Base-by-base conservation (phyloP, 139 green algal genomes). In the Deuterostichococcus epilithicus region DNA sequence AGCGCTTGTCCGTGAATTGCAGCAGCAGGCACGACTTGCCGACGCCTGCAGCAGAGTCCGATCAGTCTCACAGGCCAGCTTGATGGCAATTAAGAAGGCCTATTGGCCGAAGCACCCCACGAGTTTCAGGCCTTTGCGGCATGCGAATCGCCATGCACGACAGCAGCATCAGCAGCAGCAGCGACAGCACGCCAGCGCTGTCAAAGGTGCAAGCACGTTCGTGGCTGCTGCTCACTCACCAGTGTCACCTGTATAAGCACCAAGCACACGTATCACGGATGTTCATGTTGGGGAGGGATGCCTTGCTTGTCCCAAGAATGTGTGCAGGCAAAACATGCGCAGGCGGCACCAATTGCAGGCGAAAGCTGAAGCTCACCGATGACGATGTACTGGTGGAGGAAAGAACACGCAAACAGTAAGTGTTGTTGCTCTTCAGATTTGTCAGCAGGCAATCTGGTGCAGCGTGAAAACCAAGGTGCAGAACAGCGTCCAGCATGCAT, bases 1-100 rank as follows among this genome's bases (percentile, higher is more conserved):
- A 99, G 28, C 96, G 86, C 86, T 99, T 99, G 86, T 99, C 96
- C 2, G 96, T 99, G 86, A 99, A 99, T 80, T 99, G 96, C 44
- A 99, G 89, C 28, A 99, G 88, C 26, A 99, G 87, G 86, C 96
- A 99, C 75, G 96, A 99, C 84, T 99, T 99, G 68, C 96, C 96
- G 18, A 99, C 96, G 52, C 96, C 96, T 97, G 90, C 81, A 80
- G 71, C 44, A 22, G 13, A 39, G 60, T 23, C 1, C 5, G 35
- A 38, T 39, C 26, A 8, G n/a, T 26, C 33, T 37, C 4, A 70
- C 5, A 15, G 26, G 18, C 28, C 28, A 32, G 58, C 28, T 23
- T 66, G 25, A 23, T 66, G 58, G 58, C 58, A 66, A 66, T 26
- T 26, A 23, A 66, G 32, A 33, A n/a, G 13, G 28, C n/a, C 22